These are phyloP conservation scores for Zalaria sp. DNA, from an alignment of 2,329 filamentous ascomycete species.

Conservation along the genomic window DNA sequence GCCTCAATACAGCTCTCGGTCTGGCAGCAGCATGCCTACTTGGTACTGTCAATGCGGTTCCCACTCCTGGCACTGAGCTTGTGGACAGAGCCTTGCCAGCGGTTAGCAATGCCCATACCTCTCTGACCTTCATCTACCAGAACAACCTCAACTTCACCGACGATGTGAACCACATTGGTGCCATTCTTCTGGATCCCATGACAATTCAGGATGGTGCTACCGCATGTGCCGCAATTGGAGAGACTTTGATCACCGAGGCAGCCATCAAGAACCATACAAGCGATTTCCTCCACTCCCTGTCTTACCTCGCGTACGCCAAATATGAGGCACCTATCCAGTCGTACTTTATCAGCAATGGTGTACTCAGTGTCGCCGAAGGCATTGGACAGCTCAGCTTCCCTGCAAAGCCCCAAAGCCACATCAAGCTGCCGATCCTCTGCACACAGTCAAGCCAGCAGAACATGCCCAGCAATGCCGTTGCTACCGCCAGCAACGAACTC, in stretches of 20 bases:
- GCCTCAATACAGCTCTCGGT: not conserved
- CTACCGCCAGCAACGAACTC: conserved; percentile 24
- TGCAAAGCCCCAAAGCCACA: conserved; percentile 13
- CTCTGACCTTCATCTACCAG: conserved; percentile 37
- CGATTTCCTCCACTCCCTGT: conserved; percentile 32
- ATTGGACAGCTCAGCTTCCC: conserved; percentile 18
- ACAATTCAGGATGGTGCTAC: conserved; percentile 21
- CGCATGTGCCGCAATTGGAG: conserved; percentile 34
- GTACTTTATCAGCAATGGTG: conserved; percentile 28
- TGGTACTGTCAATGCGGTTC: not conserved
- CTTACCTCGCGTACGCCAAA: conserved; percentile 30
- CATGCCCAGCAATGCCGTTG: conserved; percentile 18
- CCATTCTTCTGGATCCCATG: conserved; percentile 34
- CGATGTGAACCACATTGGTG: conserved; percentile 37
- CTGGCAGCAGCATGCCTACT: not conserved
- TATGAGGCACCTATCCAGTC: conserved; percentile 20
- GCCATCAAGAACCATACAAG: conserved; percentile 27
- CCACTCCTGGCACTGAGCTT: not conserved
- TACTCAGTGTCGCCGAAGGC: conserved; percentile 19
- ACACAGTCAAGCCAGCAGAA: conserved; percentile 30
- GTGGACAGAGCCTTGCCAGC: not conserved
- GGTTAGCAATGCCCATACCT: conserved; percentile 24
- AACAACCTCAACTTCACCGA: conserved; percentile 42
- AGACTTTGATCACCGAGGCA: conserved; percentile 29
- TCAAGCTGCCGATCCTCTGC: conserved; percentile 33